A percentile compares a stretch with the other conserved stretches of the same genome.
These are phyloP conservation scores for Trichosporon asahii DNA, from an alignment of 1,284 basidiomycete genomes.

Conservation along the genomic window DNA sequence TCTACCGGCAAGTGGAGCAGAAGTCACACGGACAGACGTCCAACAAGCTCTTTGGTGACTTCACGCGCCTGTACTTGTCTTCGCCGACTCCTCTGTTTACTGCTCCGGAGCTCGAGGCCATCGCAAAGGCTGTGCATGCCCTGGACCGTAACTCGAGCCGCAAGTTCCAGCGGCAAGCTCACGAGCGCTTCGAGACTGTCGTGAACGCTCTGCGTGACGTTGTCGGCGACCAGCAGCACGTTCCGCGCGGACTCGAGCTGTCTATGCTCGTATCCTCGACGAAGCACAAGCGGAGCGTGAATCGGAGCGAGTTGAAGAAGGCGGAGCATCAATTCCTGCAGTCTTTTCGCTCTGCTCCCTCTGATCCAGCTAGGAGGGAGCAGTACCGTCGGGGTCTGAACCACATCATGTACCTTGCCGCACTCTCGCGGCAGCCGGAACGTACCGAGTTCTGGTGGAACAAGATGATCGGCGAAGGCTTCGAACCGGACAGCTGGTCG, in stretches of 20 bases:
- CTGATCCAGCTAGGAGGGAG: constrained; percentile 13
- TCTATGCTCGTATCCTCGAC: constrained; percentile 21
- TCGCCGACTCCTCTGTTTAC: constrained; percentile 33
- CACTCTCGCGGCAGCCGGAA: constrained; percentile 23
- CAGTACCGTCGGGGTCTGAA: constrained; percentile 31
- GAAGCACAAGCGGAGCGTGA: constrained; percentile 13
- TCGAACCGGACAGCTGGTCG: constrained; percentile 28
- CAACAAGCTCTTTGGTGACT: constrained; percentile 27
- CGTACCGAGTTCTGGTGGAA: constrained; percentile 32
- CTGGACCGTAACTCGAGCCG: constrained; percentile 23
- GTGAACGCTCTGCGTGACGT: constrained; percentile 28
- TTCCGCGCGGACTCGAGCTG: constrained; percentile 22
- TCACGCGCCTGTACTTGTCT: constrained; percentile 31
- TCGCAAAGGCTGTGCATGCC: constrained; percentile 24
- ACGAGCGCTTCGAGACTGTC: constrained; percentile 28
- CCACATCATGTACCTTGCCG: constrained; percentile 38
- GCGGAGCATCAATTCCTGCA: constrained; percentile 25
- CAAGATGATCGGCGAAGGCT: constrained; percentile 23
- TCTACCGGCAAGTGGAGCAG: constrained; percentile 12
- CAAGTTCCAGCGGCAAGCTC: constrained; percentile 14
- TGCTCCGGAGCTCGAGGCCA: constrained; percentile 28
- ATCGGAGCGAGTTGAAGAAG: constrained; percentile 16
- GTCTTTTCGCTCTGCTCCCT: constrained; percentile 20
- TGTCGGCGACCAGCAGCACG: constrained; percentile 15
- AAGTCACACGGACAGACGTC: constrained; percentile 10